A percentile compares a stretch with the other conserved stretches of the same genome.
These are phyloP conservation scores for Populus deltoides DNA, from an alignment of 345 rosid genomes.

Conservation along the genomic window DNA sequence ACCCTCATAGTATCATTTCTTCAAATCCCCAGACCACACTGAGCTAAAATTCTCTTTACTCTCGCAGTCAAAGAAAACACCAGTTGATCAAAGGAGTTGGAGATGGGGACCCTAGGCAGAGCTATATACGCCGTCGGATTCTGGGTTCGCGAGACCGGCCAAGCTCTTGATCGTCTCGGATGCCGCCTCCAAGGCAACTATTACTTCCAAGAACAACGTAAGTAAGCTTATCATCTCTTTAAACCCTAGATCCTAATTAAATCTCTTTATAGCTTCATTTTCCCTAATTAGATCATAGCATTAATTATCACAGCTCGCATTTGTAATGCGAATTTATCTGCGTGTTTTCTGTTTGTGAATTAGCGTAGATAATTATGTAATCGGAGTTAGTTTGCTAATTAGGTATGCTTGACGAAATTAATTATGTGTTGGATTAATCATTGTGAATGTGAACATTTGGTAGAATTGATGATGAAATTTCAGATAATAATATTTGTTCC, in stretches of 20 bases:
- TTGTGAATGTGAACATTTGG: neutral
- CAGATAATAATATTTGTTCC: neutral
- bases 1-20: neutral
- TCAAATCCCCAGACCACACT: neutral
- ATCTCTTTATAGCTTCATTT: neutral
- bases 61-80: too few relatives aligned
- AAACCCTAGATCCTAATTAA: slow-evolving; percentile 5
- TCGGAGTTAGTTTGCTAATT: neutral
- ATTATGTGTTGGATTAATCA: neutral
- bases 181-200: slow-evolving; percentile 83
- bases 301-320: neutral
- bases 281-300: neutral
- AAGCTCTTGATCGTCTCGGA: slow-evolving; percentile 91
- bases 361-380: neutral
- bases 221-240: slow-evolving; percentile 15
- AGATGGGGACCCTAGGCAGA: slow-evolving; percentile 84
- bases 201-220: slow-evolving; percentile 81
- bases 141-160: slow-evolving; percentile 97
- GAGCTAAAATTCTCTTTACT: neutral
- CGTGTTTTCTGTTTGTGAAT: neutral
- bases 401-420: neutral
- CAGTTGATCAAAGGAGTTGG: neutral
- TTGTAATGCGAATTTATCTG: neutral
- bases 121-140: slow-evolving; percentile 86
- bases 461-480: neutral